Evolutionary conservation across 768 basidiomycete species (phyloP), one percentile per base, ranked within the genome.

Genomic region (Amanita thiersii): DNA sequence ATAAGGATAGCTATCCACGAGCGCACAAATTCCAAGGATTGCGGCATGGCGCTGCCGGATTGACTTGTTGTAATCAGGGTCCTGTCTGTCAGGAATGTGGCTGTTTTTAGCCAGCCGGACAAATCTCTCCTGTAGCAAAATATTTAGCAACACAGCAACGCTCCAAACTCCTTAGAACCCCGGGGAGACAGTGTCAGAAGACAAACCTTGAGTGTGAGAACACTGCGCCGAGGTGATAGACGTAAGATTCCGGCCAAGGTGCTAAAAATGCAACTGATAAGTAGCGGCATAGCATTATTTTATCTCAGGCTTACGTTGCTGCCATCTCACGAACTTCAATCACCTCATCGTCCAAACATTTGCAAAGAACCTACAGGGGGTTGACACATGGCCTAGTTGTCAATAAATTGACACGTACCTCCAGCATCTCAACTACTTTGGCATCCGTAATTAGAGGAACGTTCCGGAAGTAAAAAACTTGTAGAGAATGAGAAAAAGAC

Each of bases 1-100:
- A 62, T 96, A 96, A 0, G 94, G 94, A 57, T 86, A 94, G 44
- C 91, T 93, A 52, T 93, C 88, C 24, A 98, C 78, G 23, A 98
- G 66, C 4, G 94, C 89, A 49, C 88, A 89, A 32, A 93, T 80
- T n/a, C 94, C 94, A 36, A 98, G 70, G 44, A 98, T 86, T 1
- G 91, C 91, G 18, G 88, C 86, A 59, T 96, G 91, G 17, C 87
- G 75, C 54, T 83, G 77, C 19, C 88, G 77, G 10, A 93, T 64
- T 5, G 82, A 76, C 34, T 68, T 65, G 45, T 75, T 80, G 58
- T 92, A 93, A 51, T 68, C 48, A 40, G 79, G 67, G 33, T 83
- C 73, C 42, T 77, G 65, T 19, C 86, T 72, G 29, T 58, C 44
- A 0, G 87, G 87, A 23, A 92, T 69, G 37, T 70, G 70, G 45